Evolutionary conservation across 441 rosid species (phyloP), one percentile per base, ranked within the genome.

Genomic region (Pelargonium cotyledonis): DNA sequence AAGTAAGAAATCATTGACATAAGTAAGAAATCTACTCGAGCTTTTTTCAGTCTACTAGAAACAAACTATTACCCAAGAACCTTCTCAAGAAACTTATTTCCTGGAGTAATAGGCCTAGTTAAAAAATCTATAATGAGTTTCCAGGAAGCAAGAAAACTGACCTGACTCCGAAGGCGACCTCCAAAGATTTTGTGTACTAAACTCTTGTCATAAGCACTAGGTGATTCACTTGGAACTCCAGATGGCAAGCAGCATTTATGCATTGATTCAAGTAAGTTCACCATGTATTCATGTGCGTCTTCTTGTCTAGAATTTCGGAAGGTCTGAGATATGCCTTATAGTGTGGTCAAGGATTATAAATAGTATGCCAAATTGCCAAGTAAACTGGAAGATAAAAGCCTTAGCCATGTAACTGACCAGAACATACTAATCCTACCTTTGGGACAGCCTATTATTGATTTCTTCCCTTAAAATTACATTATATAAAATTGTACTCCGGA

Each of bases 241-340:
- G 92, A 92, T 61, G 99, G 97, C 70, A 95, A 81, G 89, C 95
- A 92, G 73, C 99, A 95, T 75, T 86, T 95, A 76, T 95, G 98
- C 98, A 95, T 95, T 31, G 96, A 92, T 78, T 95, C 99, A 65
- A 95, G 84, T 79, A 95, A 80, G 82, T 79, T 92, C 70, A 95
- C 94, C 99, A 95, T 92, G 82, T 88, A 92, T 62, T 95, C 99
- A 53, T 95, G 99, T 0, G 99, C 99, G 78, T 95, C 98, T 80
- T 95, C 98, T 74, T 92, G 97, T 70, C 96, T 80, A 21, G 86
- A 80, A 65, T 75, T 92, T 72, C 91, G 82, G 73, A 95, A 92
- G 79, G 82, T 92, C 61, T 89, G 85, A 65, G 99, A 95, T 79
- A 90, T 84, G 81, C 96, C 97, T 90, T 76, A 66, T 57, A 38